Percentiles rank a stretch among this genome's conserved stretches.
phyloP scores from a whole-genome alignment of 495 filamentous ascomycete species.

The Aspergillus cavernicola region DNA sequence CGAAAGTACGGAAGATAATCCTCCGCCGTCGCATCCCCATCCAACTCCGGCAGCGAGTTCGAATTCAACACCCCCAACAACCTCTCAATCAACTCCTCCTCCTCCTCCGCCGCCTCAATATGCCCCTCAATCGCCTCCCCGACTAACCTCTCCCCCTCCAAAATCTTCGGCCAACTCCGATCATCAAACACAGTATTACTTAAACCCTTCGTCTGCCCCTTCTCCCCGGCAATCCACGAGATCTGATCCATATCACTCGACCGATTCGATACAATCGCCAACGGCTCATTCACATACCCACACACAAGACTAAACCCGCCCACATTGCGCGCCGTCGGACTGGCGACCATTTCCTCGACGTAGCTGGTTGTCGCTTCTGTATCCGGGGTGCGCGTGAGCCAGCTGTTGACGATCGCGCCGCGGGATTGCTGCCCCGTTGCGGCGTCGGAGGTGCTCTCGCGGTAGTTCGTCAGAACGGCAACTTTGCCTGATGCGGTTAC shows the following conservation, averaged over 20 bases:
- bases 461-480: slow-evolving; percentile 92
- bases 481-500: slow-evolving; percentile 80
- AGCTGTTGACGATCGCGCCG: slow-evolving; percentile 83
- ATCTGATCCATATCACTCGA: slow-evolving; percentile 51
- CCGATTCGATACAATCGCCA: slow-evolving; percentile 91
- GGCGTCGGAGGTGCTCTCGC: slow-evolving; percentile 54
- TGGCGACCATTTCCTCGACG: slow-evolving; percentile 60
- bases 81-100: slow-evolving; percentile 65
- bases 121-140: slow-evolving; percentile 42
- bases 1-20: slow-evolving; percentile 66
- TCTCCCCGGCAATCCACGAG: slow-evolving; percentile 63
- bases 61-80: slow-evolving; percentile 66
- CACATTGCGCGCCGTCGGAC: slow-evolving; percentile 51
- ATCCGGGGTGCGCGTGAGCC: slow-evolving; percentile 53
- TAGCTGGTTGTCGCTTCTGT: slow-evolving; percentile 54
- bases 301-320: slow-evolving; percentile 94
- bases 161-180: slow-evolving; percentile 79
- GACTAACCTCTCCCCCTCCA: slow-evolving; percentile 51
- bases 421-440: slow-evolving; percentile 63
- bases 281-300: slow-evolving; percentile 69
- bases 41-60: slow-evolving; percentile 65
- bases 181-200: slow-evolving; percentile 81
- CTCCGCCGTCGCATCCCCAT: slow-evolving; percentile 56
- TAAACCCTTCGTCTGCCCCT: slow-evolving; percentile 68
- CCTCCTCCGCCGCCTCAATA: slow-evolving; percentile 44